Evolutionary conservation across 139 green algal species (phyloP), one percentile per base, ranked within the genome.

Genomic region (Chlamydomonas sp.): DNA sequence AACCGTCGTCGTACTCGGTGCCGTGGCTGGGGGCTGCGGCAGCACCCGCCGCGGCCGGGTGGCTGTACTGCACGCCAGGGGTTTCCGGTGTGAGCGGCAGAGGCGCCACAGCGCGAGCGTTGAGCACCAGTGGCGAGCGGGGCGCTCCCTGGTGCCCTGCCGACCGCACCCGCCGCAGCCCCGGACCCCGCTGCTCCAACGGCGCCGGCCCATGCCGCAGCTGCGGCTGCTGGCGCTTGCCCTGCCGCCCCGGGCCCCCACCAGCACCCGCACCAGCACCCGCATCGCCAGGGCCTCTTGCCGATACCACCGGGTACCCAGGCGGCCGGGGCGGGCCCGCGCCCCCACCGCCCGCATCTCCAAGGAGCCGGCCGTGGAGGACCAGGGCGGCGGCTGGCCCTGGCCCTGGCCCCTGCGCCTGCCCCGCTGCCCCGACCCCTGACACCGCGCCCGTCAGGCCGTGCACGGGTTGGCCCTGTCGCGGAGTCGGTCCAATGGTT

Each of bases 31-130:
- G 14, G 67, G 7, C 31, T 63, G 31, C 31, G 31, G 49, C 31
- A 15, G 3, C 15, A 5, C 49, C 14, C n/a, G 63, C 63, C 80
- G 9, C 9, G 57, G 57, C 31, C 66, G 80, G 49, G 58, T 62
- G 66, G 57, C 57, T 16, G 4, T 31, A 63, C 63, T 61, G 78
- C 60, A 83, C n/a, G 62, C 31, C 31, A 49, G 63, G 80, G 18
- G 68, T 78, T 10, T 61, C 58, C 2, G 82, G 82, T 0, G 82
- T 86, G 20, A 86, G 82, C 7, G 82, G 82, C 71, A 80, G 82
- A 1, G 82, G 82, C 14, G 82, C 82, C 82, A 86, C 79, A n/a
- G 71, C 60, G 20, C 82, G 82, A 4, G 71, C 82, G 3, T 71
- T 86, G 59, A 86, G 71, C 20, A 61, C n/a, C 10, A 83, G 78